Percentiles rank a stretch among this genome's conserved stretches.
These are phyloP conservation scores for Lachnellula suecica DNA, from an alignment of 2,329 filamentous ascomycete species.

Conservation along the genomic window DNA sequence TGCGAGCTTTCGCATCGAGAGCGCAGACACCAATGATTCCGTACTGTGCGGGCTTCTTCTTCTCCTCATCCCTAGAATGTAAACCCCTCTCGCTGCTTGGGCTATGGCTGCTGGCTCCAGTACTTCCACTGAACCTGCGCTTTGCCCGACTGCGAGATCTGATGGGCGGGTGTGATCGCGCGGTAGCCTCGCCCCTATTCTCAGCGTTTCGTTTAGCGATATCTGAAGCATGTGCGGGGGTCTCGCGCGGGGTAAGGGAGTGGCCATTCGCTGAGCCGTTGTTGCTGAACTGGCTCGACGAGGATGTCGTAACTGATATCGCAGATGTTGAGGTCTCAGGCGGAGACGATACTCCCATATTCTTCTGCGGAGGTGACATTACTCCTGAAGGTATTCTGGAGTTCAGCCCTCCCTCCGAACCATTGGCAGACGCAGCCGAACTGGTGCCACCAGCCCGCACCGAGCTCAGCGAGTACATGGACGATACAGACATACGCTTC, in stretches of 20 bases:
- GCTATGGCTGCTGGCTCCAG: conserved; percentile 77
- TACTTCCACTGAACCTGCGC: conserved; percentile 78
- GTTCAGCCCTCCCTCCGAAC: conserved; percentile 45
- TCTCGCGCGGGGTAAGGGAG: conserved; percentile 41
- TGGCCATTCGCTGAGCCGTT: conserved; percentile 45
- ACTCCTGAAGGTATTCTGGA: conserved; percentile 22
- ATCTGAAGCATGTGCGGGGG: conserved; percentile 28
- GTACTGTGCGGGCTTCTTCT: conserved; percentile 60
- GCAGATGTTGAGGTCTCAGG: conserved; percentile 52
- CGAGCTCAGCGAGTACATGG: conserved; percentile 68
- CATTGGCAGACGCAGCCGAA: conserved; percentile 51
- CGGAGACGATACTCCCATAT: conserved; percentile 34
- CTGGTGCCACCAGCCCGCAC: conserved; percentile 44
- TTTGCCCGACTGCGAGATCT: conserved; percentile 68
- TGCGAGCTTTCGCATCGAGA: conserved; percentile 90
- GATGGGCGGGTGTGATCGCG: conserved; percentile 43
- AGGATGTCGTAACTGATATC: conserved; percentile 54
- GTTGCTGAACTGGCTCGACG: conserved; percentile 37
- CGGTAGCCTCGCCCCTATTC: conserved; percentile 29
- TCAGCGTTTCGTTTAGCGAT: conserved; percentile 32
- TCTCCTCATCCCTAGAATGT: conserved; percentile 52
- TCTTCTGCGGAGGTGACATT: conserved; percentile 20
- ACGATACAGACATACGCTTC: conserved; percentile 72
- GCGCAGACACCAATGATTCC: conserved; percentile 90
- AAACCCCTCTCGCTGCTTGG: conserved; percentile 68